Evolutionary conservation across 148 eudicot species (phyloP).

Genomic region (Simmondsia chinensis): DNA sequence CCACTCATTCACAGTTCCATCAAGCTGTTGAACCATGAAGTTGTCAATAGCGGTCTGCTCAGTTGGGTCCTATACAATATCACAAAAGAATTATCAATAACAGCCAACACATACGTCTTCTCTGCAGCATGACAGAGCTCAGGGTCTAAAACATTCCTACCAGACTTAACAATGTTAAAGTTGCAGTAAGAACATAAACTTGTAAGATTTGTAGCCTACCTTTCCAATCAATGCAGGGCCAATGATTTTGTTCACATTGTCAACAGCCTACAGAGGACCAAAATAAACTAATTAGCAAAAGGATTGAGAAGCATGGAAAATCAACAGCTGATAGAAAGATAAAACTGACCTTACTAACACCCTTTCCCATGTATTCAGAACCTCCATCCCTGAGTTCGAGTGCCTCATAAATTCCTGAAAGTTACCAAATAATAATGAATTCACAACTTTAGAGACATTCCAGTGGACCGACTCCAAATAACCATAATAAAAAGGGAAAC

Average conservation of each 20-base stretch:
- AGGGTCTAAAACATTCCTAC: no score
- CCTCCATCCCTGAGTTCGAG: conserved; percentile 97
- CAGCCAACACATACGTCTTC: no score
- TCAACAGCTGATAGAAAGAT: background rate
- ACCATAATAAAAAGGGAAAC: no score
- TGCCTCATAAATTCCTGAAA: conserved; percentile 84
- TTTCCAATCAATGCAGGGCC: conserved; percentile 91
- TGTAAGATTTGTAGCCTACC: conserved; percentile 41
- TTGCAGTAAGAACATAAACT: no score
- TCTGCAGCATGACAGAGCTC: no score
- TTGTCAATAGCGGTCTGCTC: conserved; percentile 73
- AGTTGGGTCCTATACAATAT: conserved; percentile 60
- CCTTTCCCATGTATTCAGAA: conserved; percentile 85
- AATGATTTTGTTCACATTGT: conserved; percentile 76
- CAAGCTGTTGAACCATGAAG: conserved; percentile 96
- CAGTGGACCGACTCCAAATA: background rate
- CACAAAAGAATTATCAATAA: no score
- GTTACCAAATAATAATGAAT: conserved; percentile 1
- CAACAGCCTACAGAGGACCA: conserved; percentile 58
- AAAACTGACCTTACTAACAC: conserved; percentile 75
- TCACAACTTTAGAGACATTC: background rate
- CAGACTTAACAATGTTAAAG: no score
- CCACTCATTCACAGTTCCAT: conserved; percentile 95
- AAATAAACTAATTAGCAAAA: conserved; percentile 11
- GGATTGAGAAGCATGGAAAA: background rate